These are phyloP conservation scores for Spatholobus suberectus DNA, from an alignment of 306 rosid genomes.

Conservation along the genomic window DNA sequence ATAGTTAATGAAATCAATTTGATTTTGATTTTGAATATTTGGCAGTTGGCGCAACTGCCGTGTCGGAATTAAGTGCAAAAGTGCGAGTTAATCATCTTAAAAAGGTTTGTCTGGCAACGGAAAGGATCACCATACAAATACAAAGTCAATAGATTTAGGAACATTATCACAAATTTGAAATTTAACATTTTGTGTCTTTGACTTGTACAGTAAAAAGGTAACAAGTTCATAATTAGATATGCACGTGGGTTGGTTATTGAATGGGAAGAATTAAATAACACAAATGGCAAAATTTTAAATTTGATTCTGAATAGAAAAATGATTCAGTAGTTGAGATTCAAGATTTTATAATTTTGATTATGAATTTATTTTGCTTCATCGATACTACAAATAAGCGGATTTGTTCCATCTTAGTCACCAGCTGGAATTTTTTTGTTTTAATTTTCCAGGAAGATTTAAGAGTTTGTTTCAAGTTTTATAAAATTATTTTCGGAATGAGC, in stretches of 20 bases:
- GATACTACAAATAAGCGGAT: too few relatives aligned
- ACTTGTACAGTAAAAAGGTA: not conserved
- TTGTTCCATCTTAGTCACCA: too few relatives aligned
- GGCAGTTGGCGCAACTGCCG: not conserved
- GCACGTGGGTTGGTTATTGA: not conserved
- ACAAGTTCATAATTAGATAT: not conserved
- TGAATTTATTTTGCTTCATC: not conserved
- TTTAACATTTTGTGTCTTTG: not conserved
- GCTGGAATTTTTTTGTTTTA: too few relatives aligned
- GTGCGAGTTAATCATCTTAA: not conserved
- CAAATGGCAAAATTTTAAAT: not conserved
- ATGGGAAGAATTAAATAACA: not conserved
- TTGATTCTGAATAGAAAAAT: not conserved
- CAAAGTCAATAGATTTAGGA: not conserved
- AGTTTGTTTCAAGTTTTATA: too few relatives aligned
- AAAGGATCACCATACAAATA: not conserved
- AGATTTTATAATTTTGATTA: not conserved
- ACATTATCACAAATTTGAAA: not conserved
- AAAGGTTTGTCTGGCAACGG: not conserved
- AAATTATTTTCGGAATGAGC: not conserved
- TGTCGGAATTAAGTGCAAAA: not conserved
- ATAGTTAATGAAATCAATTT: not conserved
- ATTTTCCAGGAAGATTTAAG: too few relatives aligned
- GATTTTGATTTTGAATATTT: not conserved
- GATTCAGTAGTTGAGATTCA: not conserved